Evolutionary conservation across 768 basidiomycete genomes (phyloP).

Genomic region (Russula virescens): DNA sequence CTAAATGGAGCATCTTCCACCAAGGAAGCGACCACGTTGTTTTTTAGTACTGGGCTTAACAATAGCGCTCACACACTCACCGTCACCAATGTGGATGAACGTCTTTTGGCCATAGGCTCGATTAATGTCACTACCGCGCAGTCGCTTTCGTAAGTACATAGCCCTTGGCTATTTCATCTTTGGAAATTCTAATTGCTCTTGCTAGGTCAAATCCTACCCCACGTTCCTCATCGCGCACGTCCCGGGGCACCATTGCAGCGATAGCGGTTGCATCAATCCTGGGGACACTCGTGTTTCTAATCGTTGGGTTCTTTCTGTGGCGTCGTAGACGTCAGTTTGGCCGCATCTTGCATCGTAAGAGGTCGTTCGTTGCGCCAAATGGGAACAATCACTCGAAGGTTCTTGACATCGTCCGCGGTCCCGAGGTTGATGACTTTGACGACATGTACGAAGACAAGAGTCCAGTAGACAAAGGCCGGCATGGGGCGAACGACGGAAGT

Average conservation of each 20-base stretch:
- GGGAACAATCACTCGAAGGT: constrained; percentile 20
- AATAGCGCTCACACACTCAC: constrained; percentile 42
- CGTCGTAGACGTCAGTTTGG: constrained; percentile 39
- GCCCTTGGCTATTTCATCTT: neutral
- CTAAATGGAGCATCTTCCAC: constrained; percentile 52
- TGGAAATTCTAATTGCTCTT: constrained; percentile 2
- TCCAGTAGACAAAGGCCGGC: constrained; percentile 5
- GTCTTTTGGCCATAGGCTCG: constrained; percentile 46
- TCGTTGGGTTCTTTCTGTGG: constrained; percentile 43
- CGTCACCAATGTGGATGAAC: constrained; percentile 44
- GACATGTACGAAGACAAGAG: constrained; percentile 18
- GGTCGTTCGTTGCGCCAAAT: constrained; percentile 26
- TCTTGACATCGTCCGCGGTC: constrained; percentile 22
- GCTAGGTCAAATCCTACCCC: constrained; percentile 3
- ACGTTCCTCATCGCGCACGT: constrained; percentile 25
- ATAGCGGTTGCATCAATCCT: constrained; percentile 53
- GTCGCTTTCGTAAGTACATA: constrained; percentile 14
- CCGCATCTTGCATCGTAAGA: constrained; percentile 27
- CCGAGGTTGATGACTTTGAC: constrained; percentile 11
- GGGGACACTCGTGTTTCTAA: constrained; percentile 41
- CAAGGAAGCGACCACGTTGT: constrained; percentile 50
- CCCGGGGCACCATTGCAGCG: constrained; percentile 61
- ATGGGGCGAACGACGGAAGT: constrained; percentile 11
- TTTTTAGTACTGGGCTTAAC: constrained; percentile 57
- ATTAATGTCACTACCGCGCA: constrained; percentile 43